A percentile compares a stretch with the other conserved stretches of the same genome.
These are phyloP conservation scores for Tubosaeta brunneosetosa DNA, from an alignment of 768 basidiomycete genomes.

Conservation along the genomic window DNA sequence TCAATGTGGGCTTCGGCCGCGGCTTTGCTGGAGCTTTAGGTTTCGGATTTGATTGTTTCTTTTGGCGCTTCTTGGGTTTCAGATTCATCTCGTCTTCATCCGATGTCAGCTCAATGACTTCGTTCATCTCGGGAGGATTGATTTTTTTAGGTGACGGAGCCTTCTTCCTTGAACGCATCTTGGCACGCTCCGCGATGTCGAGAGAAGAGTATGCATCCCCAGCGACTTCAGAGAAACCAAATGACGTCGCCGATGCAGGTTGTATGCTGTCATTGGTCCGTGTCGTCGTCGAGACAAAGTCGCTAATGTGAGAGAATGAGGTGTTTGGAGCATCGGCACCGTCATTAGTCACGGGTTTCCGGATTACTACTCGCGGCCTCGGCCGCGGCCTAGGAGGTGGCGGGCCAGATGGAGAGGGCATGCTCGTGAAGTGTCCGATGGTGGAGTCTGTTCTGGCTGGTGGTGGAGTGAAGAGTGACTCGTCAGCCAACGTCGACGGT, in stretches of 20 bases:
- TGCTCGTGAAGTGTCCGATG: constrained; percentile 15
- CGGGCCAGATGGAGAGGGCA: constrained; percentile 2
- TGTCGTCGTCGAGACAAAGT: constrained; percentile 9
- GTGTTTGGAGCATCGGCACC: constrained; percentile 1
- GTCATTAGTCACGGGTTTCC: constrained; percentile 5
- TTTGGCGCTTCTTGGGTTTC: constrained; percentile 28
- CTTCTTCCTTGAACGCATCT: constrained; percentile 45
- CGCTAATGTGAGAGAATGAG: constrained; percentile 22
- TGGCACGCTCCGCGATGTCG: constrained; percentile 55
- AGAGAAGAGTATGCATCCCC: constrained; percentile 23
- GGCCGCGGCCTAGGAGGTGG: constrained; percentile 24
- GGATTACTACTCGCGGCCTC: constrained; percentile 28
- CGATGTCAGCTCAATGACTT: constrained; percentile 44
- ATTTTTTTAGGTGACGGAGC: constrained; percentile 17
- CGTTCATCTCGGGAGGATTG: constrained; percentile 12
- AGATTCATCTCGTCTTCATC: constrained; percentile 40
- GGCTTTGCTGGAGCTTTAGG: constrained; percentile 23
- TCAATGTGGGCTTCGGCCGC: constrained; percentile 24
- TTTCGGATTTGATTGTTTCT: constrained; percentile 28
- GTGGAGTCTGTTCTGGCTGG: background rate
- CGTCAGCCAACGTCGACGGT: constrained; percentile 2
- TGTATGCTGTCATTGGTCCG: constrained; percentile 20
- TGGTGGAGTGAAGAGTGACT: constrained; percentile 29
- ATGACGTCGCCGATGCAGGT: constrained; percentile 10
- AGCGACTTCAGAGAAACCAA: constrained; percentile 4